phyloP scores from a whole-genome alignment of 2,329 filamentous ascomycete species.

The Diaporthe citrichinensis region DNA sequence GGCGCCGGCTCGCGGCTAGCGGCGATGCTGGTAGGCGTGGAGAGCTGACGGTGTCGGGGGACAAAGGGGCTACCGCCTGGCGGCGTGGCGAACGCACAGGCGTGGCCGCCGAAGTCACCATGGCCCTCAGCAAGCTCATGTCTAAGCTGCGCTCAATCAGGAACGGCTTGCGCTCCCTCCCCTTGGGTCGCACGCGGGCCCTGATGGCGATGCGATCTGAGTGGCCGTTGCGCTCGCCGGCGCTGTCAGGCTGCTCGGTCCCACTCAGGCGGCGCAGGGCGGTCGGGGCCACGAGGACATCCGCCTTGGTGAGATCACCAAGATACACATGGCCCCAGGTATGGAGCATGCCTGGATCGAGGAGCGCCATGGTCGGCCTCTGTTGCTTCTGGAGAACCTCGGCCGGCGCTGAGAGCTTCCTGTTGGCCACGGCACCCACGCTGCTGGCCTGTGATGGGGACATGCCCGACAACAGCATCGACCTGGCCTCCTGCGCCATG shows the following conservation, averaged over 20 bases:
- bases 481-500: slow-evolving; percentile 49
- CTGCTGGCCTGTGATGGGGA: slow-evolving; percentile 39
- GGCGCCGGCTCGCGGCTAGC: slow-evolving; percentile 33
- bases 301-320: slow-evolving; percentile 57
- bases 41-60: slow-evolving; percentile 35
- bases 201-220: slow-evolving; percentile 55
- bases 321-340: slow-evolving; percentile 59
- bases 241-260: slow-evolving; percentile 39
- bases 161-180: slow-evolving; percentile 59
- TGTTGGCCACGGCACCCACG: slow-evolving; percentile 42
- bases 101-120: slow-evolving; percentile 55
- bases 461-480: slow-evolving; percentile 50
- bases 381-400: slow-evolving; percentile 37
- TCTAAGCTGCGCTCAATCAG: slow-evolving; percentile 66
- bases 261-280: slow-evolving; percentile 54
- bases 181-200: slow-evolving; percentile 59
- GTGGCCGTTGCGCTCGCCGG: slow-evolving; percentile 22
- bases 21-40: slow-evolving; percentile 29
- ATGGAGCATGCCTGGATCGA: slow-evolving; percentile 53
- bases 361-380: slow-evolving; percentile 45
- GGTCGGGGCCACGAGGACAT: slow-evolving; percentile 61
- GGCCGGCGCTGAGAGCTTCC: slow-evolving; percentile 47
- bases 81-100: slow-evolving; percentile 41
- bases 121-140: slow-evolving; percentile 61
- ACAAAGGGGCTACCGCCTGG: slow-evolving; percentile 20